These are phyloP conservation scores for Marchantia paleacea DNA, from an alignment of 225 moss, liverwort and hornwort genomes.

Conservation along the genomic window DNA sequence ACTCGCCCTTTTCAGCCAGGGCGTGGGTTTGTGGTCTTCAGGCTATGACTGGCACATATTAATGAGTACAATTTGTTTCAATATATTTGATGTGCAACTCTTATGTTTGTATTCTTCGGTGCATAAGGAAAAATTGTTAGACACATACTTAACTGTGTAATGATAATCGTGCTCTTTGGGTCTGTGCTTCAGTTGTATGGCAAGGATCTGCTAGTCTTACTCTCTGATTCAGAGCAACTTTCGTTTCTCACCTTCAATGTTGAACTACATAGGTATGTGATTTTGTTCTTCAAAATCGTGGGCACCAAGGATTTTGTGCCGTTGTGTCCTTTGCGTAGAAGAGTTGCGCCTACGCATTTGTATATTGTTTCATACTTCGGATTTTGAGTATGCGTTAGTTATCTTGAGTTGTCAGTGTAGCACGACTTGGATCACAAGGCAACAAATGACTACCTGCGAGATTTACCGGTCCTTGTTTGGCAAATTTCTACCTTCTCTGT, in stretches of 20 bases:
- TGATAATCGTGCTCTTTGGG: neutral
- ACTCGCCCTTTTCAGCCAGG: too few species aligned
- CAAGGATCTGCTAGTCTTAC: conserved; percentile 85
- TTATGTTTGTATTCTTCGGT: too few species aligned
- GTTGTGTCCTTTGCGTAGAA: neutral
- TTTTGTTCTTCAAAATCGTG: neutral
- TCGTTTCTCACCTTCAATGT: conserved; percentile 93
- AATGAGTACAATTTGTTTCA: too few species aligned
- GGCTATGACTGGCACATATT: too few species aligned
- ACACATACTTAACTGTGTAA: too few species aligned
- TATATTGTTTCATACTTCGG: neutral
- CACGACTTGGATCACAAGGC: neutral
- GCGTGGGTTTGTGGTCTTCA: too few species aligned
- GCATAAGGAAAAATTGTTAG: too few species aligned
- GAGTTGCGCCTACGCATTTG: neutral
- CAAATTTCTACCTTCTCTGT: neutral
- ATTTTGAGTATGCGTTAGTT: neutral
- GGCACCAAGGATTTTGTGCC: neutral
- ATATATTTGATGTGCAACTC: too few species aligned
- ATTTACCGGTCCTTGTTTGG: too few species aligned
- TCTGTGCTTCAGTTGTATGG: conserved; percentile 48
- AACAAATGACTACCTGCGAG: neutral
- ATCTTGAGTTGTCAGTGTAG: too few species aligned
- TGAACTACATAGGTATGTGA: conserved; percentile 72
- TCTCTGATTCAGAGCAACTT: conserved; percentile 92